Evolutionary conservation across 192 early-diverging fungal species (phyloP).

Genomic region (Backusella macrospora): DNA sequence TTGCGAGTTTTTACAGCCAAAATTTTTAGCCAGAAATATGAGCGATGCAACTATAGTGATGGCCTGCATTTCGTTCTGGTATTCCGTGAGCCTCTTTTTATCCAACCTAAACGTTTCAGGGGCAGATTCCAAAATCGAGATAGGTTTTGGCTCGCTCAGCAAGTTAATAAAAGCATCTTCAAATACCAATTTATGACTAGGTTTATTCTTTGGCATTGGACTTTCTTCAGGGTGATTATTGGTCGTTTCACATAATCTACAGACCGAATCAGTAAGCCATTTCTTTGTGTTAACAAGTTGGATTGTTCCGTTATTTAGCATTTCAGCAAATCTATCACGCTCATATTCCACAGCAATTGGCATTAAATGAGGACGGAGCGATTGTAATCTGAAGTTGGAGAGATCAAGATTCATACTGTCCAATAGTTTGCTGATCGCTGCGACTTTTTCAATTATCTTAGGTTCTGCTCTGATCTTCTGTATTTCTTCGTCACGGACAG

Average conservation of each 20-base stretch:
- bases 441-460: constrained; percentile 52
- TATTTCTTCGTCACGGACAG: constrained; percentile 69
- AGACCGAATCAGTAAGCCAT: constrained; percentile 62
- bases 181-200: not conserved
- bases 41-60: constrained; percentile 67
- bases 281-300: constrained; percentile 54
- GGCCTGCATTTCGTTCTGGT: constrained; percentile 76
- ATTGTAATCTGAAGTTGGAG: constrained; percentile 72
- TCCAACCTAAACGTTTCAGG: constrained; percentile 79
- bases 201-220: not conserved
- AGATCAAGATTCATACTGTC: constrained; percentile 84
- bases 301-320: constrained; percentile 46
- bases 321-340: constrained; percentile 62
- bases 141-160: not conserved
- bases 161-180: constrained; percentile 24
- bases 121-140: not conserved
- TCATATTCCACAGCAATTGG: constrained; percentile 79
- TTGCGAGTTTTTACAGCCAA: constrained; percentile 7
- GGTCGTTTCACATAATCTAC: constrained; percentile 4
- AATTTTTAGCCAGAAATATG: constrained; percentile 70
- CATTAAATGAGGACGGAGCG: constrained; percentile 67
- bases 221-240: not conserved
- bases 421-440: constrained; percentile 56
- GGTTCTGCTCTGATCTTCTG: constrained; percentile 26
- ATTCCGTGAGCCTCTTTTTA: constrained; percentile 57